Conservation (phyloP, 805 yeast species). For the Monosporozyma siamensis region DNA sequence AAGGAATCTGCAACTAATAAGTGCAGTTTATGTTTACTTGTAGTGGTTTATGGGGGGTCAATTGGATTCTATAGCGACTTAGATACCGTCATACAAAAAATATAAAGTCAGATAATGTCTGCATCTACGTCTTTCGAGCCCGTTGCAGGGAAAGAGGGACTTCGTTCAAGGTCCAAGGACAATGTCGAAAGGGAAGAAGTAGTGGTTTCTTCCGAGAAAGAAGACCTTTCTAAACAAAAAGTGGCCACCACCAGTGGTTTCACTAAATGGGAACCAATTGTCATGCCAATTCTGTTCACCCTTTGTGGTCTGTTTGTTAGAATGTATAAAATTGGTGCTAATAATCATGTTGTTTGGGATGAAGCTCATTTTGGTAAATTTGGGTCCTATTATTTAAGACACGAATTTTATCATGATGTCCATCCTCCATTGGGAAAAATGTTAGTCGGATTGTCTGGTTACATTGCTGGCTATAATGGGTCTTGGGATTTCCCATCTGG, state of each 20-base stretch:
- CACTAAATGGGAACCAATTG: slow-evolving; percentile 23
- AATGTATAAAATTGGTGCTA: slow-evolving; percentile 46
- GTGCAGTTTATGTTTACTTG: too few species aligned
- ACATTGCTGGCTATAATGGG: slow-evolving; percentile 67
- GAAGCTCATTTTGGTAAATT: slow-evolving; percentile 88
- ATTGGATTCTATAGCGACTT: neutral
- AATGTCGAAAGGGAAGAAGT: neutral
- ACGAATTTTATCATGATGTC: slow-evolving; percentile 77
- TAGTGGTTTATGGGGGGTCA: too few species aligned
- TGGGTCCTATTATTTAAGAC: slow-evolving; percentile 71
- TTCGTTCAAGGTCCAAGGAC: neutral
- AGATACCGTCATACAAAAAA: neutral
- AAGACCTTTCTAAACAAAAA: neutral
- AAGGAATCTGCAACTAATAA: too few species aligned
- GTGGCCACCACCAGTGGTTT: neutral
- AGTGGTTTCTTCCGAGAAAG: neutral
- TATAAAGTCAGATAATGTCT: neutral
- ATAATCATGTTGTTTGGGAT: slow-evolving; percentile 70
- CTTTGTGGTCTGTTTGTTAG: slow-evolving; percentile 44
- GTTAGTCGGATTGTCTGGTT: slow-evolving; percentile 71
- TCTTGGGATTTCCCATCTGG: slow-evolving; percentile 71
- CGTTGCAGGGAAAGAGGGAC: slow-evolving; percentile 1
- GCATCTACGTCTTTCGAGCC: slow-evolving; percentile 1
- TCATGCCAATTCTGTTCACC: slow-evolving; percentile 39
- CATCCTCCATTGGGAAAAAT: slow-evolving; percentile 84